phyloP scores from a whole-genome alignment of 2,329 filamentous ascomycete genomes.

The Pyrenophora graminea region DNA sequence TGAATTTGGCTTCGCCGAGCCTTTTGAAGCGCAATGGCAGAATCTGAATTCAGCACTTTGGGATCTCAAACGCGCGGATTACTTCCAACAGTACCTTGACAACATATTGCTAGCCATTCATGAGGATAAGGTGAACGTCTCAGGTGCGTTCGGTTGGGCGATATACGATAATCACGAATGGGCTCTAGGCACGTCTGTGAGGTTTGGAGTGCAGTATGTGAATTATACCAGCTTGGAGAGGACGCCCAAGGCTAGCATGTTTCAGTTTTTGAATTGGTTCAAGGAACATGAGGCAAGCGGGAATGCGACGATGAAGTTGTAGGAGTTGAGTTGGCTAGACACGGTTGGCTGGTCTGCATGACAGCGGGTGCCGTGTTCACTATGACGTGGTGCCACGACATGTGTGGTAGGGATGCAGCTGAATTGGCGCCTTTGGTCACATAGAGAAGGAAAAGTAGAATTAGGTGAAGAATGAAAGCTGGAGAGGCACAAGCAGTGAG shows the following conservation, averaged over 20 bases:
- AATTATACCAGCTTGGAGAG: conserved; percentile 49
- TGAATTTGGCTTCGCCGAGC: conserved; percentile 51
- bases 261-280: conserved; percentile 52
- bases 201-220: conserved; percentile 52
- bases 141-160: conserved; percentile 50
- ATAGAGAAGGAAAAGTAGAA: not conserved
- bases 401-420: not conserved
- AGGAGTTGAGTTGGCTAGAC: not conserved
- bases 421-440: too few relatives aligned
- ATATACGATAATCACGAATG: conserved; percentile 52
- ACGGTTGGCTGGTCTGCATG: conserved; percentile 7
- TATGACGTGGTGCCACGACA: conserved; percentile 21
- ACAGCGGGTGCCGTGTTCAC: conserved; percentile 26
- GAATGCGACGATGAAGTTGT: conserved; percentile 35
- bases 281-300: conserved; percentile 34
- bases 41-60: conserved; percentile 42
- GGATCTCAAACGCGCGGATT: conserved; percentile 49
- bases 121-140: conserved; percentile 49
- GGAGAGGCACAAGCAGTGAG: not conserved
- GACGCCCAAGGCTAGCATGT: conserved; percentile 50
- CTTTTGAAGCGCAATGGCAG: conserved; percentile 44
- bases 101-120: conserved; percentile 47
- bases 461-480: not conserved
- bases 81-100: conserved; percentile 50
- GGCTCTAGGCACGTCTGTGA: conserved; percentile 41